Conservation (phyloP, 495 filamentous ascomycete species). For the Choiromyces venosus region DNA sequence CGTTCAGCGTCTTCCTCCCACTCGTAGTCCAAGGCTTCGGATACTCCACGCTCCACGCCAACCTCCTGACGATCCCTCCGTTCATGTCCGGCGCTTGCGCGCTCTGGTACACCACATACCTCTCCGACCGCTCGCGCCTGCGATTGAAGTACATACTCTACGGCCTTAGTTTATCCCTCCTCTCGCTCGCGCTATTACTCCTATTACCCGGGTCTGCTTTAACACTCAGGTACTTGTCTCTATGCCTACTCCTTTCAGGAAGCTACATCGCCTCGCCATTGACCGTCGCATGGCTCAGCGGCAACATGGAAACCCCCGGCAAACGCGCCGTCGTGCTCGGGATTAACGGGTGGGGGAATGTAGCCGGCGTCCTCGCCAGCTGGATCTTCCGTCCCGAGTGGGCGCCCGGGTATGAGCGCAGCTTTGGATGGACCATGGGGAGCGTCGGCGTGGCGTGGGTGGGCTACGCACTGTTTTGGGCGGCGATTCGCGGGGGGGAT, state of each 20-base stretch:
- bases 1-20: slow-evolving; percentile 55
- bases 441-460: slow-evolving; percentile 45
- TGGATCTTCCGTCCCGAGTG: slow-evolving; percentile 47
- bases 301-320: slow-evolving; percentile 51
- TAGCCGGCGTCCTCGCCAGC: slow-evolving; percentile 52
- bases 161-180: slow-evolving; percentile 48
- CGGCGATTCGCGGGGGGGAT: slow-evolving; percentile 44
- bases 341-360: slow-evolving; percentile 58
- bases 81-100: slow-evolving; percentile 50
- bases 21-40: slow-evolving; percentile 49
- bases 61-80: slow-evolving; percentile 55
- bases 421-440: slow-evolving; percentile 47
- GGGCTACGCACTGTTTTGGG: slow-evolving; percentile 44
- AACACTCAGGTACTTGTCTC: slow-evolving; percentile 47
- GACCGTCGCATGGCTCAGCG: slow-evolving; percentile 54
- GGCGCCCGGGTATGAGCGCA: slow-evolving; percentile 45
- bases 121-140: slow-evolving; percentile 46
- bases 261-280: slow-evolving; percentile 53
- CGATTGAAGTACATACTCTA: slow-evolving; percentile 51
- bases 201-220: slow-evolving; percentile 43
- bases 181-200: slow-evolving; percentile 46
- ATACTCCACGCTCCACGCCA: slow-evolving; percentile 48
- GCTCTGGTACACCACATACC: slow-evolving; percentile 49
- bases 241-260: slow-evolving; percentile 54
- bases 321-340: slow-evolving; percentile 54